Evolutionary conservation across 2,329 filamentous ascomycete genomes (phyloP).

Genomic region (Zymoseptoria pseudotritici): DNA sequence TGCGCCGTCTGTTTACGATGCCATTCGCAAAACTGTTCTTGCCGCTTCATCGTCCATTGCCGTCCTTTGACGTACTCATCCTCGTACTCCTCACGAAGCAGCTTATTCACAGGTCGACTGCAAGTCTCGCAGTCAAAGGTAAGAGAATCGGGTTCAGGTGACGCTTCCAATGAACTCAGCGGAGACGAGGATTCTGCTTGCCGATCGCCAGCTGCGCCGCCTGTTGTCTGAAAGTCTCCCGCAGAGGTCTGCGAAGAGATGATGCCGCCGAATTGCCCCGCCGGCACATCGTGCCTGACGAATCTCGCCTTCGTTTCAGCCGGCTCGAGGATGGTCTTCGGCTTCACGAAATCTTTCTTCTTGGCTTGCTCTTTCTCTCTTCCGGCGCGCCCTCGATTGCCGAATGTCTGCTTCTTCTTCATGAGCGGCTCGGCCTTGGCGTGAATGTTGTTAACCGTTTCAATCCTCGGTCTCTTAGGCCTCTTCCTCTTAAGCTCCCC

Average conservation of each 20-base stretch:
- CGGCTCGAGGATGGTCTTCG: not conserved
- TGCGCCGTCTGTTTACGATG: conserved; percentile 25
- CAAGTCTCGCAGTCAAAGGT: conserved; percentile 21
- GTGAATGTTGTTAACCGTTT: not conserved
- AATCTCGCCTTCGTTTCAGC: not conserved
- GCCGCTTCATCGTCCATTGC: conserved; percentile 25
- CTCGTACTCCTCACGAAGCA: conserved; percentile 27
- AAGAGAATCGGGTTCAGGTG: conserved; percentile 1
- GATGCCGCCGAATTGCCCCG: not conserved
- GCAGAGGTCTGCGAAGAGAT: not conserved
- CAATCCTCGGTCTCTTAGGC: not conserved
- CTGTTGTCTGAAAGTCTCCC: not conserved
- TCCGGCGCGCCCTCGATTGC: not conserved
- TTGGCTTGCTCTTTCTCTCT: not conserved
- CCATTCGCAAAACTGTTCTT: conserved; percentile 28
- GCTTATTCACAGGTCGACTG: conserved; percentile 12
- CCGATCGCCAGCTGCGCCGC: not conserved
- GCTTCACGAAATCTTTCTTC: not conserved
- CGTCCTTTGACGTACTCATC: conserved; percentile 15
- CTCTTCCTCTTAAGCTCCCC: not conserved
- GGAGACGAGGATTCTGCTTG: not conserved
- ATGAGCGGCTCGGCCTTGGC: conserved; percentile 1
- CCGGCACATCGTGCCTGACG: conserved; percentile 1
- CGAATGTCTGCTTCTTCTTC: not conserved
- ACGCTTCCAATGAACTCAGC: not conserved